Evolutionary conservation across 345 rosid species (phyloP).

Genomic region (Atalantia buxifolia): DNA sequence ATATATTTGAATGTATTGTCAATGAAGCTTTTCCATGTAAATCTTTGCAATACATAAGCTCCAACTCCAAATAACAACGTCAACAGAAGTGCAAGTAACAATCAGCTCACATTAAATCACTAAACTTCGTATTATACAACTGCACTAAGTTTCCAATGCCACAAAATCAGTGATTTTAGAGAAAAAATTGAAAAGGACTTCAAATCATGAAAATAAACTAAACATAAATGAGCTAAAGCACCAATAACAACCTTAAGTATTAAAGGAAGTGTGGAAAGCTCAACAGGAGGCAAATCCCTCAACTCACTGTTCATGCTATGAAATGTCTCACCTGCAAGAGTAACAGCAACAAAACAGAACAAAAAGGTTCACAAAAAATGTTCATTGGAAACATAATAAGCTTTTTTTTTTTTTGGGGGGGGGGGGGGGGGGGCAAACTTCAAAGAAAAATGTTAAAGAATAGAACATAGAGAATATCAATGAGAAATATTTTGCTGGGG

Average conservation of each 20-base stretch:
- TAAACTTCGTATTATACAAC: background rate
- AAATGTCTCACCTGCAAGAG: slow-evolving; percentile 68
- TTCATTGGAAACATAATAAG: background rate
- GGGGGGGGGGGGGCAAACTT: background rate
- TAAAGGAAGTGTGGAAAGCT: slow-evolving; percentile 85
- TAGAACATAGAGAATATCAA: background rate
- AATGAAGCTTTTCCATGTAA: background rate
- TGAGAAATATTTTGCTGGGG: background rate
- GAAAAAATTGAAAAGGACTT: background rate
- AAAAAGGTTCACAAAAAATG: background rate
- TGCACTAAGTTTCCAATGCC: background rate
- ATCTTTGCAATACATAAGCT: background rate
- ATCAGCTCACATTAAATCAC: background rate
- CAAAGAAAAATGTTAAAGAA: background rate
- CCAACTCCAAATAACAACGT: background rate
- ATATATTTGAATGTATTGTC: background rate
- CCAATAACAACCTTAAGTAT: slow-evolving; percentile 65
- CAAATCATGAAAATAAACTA: background rate
- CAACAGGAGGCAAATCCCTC: slow-evolving; percentile 92
- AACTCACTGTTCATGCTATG: slow-evolving; percentile 74
- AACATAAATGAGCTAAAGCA: slow-evolving; percentile 12
- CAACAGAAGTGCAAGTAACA: background rate
- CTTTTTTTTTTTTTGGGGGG: too few relatives aligned
- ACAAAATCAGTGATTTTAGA: background rate
- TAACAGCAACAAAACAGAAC: background rate